A percentile compares a stretch with the other conserved stretches of the same genome.
Evolutionary conservation across 1,139 yeast species (phyloP).

Genomic region (Hyphopichia wangnamkhiaoensis): DNA sequence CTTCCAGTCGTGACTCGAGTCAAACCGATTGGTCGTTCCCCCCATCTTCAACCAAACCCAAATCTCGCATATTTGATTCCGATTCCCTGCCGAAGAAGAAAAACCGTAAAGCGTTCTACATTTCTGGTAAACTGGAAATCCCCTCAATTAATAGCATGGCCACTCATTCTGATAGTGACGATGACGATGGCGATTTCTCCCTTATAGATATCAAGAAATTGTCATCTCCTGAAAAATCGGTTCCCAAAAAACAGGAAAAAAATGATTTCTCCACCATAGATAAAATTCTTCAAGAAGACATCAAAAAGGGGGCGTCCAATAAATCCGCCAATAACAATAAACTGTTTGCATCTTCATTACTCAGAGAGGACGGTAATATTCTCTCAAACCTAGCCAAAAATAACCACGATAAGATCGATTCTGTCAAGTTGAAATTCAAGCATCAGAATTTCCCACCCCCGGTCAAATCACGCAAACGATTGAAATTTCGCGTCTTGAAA

Average conservation of each 20-base stretch:
- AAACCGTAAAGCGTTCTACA: background rate
- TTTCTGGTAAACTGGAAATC: background rate
- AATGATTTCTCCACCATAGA: background rate
- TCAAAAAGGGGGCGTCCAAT: background rate
- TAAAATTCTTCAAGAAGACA: conserved; percentile 3
- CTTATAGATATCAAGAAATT: background rate
- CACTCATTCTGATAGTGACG: conserved; percentile 1
- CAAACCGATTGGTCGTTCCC: too few species aligned
- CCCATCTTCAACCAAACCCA: background rate
- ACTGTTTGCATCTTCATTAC: conserved; percentile 2
- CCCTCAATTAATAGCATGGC: too few species aligned
- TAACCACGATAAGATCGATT: conserved; percentile 15
- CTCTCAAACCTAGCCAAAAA: conserved; percentile 13
- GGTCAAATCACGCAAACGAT: conserved; percentile 22
- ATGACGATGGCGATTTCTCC: conserved; percentile 8
- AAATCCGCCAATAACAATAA: background rate
- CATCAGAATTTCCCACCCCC: conserved; percentile 25
- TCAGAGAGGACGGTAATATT: conserved; percentile 4
- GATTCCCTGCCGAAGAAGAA: background rate
- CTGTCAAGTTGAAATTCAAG: conserved; percentile 21
- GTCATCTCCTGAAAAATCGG: too few species aligned
- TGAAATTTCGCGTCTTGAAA: conserved; percentile 26
- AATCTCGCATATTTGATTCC: background rate
- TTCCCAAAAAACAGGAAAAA: too few species aligned
- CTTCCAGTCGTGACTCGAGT: too few species aligned